Base-by-base conservation (phyloP, 805 yeast genomes). In the Middelhovenomyces tepae region DNA sequence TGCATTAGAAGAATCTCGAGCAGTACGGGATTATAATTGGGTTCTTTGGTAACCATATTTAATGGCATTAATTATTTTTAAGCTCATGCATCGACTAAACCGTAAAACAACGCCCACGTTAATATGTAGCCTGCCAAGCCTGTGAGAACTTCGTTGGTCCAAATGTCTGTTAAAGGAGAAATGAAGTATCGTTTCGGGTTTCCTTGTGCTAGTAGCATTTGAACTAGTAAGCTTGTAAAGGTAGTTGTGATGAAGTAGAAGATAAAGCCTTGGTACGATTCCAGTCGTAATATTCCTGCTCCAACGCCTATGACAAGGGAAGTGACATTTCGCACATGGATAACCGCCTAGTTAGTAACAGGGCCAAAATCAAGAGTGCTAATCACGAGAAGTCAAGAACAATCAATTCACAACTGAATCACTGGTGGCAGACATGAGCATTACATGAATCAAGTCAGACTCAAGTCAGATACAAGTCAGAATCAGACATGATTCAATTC, bases 91-190 rank as follows among this genome's bases (percentile, higher is more conserved):
- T 45, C 59, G 6, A 69, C 67, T 35, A 71, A 44, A 1, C 73
- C 75, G 44, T 61, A 64, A 10, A 70, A 56, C 39, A 73, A 54
- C 30, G 78, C 71, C 79, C 79, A 73, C 46, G 73, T 64, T 67
- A 73, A 67, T 5, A 69, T 57, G 42, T 58, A 73, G 27, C 75
- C 67, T 8, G 75, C 63, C 18, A 72, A 39, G 22, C 70, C 73
- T 28, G 72, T 51, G 10, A 68, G 57, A 8, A 71, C 40, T 27
- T 69, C 64, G 20, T 60, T 65, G 7, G 69, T 34, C 36, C 67
- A 56, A 3, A 73, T 48, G 23, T 65, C 67, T 14, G 50, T 56
- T 1, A 62, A 16, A 1, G 72, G 65, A 22, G 48, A 56, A 7
- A 51, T 47, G 38, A 59, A 71, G 42, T 60, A 71, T 22, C 54